Conservation (phyloP, 805 yeast species). For the Saccharomycopsis sp. region DNA sequence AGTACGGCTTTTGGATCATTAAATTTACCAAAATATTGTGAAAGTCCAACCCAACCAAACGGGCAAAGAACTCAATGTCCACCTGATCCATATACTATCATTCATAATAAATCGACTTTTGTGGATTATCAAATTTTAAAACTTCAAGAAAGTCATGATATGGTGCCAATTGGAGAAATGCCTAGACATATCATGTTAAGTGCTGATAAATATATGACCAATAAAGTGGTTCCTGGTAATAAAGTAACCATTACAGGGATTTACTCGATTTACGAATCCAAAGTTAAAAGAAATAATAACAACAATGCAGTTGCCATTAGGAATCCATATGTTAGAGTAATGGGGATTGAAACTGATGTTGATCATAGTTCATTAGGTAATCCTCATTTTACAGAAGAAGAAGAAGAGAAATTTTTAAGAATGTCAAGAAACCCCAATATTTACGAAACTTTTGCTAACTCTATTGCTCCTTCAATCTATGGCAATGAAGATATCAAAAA, state of each 20-base stretch:
- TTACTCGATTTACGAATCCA: slow-evolving; percentile 81
- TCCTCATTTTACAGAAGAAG: slow-evolving; percentile 73
- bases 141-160: slow-evolving; percentile 94
- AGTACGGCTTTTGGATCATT: slow-evolving; percentile 63
- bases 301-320: slow-evolving; percentile 73
- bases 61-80: slow-evolving; percentile 58
- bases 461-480: slow-evolving; percentile 94
- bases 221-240: slow-evolving; percentile 89
- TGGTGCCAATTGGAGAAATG: slow-evolving; percentile 98
- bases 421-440: slow-evolving; percentile 76
- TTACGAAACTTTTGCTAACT: slow-evolving; percentile 72
- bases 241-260: slow-evolving; percentile 88
- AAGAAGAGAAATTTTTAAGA: slow-evolving; percentile 81
- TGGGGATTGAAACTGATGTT: slow-evolving; percentile 81
- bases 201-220: slow-evolving; percentile 82
- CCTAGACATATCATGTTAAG: slow-evolving; percentile 87
- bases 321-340: slow-evolving; percentile 78
- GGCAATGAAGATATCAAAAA: slow-evolving; percentile 90
- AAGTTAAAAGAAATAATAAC: slow-evolving; percentile 39
- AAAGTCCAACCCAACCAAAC: slow-evolving; percentile 35
- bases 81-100: slow-evolving; percentile 83
- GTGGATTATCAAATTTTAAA: slow-evolving; percentile 92
- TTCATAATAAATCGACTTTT: slow-evolving; percentile 88
- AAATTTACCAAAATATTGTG: slow-evolving; percentile 58
- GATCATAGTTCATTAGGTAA: slow-evolving; percentile 56